Conservation (phyloP, 805 yeast genomes). For the Grigorovia transvaalensis region DNA sequence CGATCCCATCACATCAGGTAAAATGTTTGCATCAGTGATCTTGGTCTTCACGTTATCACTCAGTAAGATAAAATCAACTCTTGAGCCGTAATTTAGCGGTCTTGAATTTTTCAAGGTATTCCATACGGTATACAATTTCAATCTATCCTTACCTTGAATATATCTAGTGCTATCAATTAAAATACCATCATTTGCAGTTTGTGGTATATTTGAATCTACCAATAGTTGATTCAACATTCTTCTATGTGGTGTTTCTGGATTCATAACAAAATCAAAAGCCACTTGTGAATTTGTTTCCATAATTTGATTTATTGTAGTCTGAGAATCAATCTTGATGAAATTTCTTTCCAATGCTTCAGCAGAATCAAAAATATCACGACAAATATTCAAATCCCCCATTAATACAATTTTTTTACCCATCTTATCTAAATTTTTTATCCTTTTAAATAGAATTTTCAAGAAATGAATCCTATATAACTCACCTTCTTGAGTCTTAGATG, state of each 20-base stretch:
- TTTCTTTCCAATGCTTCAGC: conserved; percentile 50
- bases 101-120: conserved; percentile 67
- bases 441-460: conserved; percentile 44
- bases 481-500: conserved; percentile 58
- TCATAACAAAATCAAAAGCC: conserved; percentile 30
- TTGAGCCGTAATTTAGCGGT: conserved; percentile 75
- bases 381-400: conserved; percentile 83
- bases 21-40: conserved; percentile 38
- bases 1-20: conserved; percentile 68
- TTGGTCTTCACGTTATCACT: conserved; percentile 30
- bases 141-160: conserved; percentile 40
- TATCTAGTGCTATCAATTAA: conserved; percentile 52
- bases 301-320: neutral
- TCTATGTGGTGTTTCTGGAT: conserved; percentile 33
- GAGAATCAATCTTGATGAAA: conserved; percentile 25
- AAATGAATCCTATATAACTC: conserved; percentile 50
- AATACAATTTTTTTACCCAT: conserved; percentile 61
- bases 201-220: conserved; percentile 25
- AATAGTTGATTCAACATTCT: conserved; percentile 38
- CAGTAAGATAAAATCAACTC: conserved; percentile 68
- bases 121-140: conserved; percentile 85
- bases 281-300: conserved; percentile 9
- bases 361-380: conserved; percentile 70
- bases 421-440: conserved; percentile 46
- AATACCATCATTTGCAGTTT: conserved; percentile 32